A percentile compares a stretch with the other conserved stretches of the same genome.
Conservation (phyloP, 257 asterid genomes). For the Primulina tabacum region DNA sequence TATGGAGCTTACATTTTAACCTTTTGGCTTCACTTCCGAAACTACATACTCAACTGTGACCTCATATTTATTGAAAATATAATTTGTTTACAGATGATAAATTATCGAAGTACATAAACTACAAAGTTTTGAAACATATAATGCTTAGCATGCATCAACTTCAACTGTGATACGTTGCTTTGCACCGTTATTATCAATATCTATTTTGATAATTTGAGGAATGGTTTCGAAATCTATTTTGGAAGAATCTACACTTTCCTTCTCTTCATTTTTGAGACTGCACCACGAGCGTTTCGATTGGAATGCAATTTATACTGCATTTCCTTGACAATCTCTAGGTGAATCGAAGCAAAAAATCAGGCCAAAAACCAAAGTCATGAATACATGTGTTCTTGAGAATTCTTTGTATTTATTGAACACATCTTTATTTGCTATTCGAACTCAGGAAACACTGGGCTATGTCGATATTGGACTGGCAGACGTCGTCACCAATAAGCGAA, state of each 20-base stretch:
- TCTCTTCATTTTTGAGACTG: background rate
- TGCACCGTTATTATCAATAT: background rate
- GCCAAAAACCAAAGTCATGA: too few relatives aligned
- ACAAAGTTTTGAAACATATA: background rate
- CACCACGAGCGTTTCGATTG: background rate
- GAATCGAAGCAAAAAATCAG: background rate
- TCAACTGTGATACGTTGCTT: background rate
- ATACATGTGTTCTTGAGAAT: background rate
- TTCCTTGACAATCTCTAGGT: background rate
- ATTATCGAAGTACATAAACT: too few relatives aligned
- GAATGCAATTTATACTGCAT: background rate
- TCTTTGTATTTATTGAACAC: background rate
- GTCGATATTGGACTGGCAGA: conserved; percentile 50
- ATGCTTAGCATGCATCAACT: background rate
- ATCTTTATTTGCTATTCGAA: conserved; percentile 4
- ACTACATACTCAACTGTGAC: background rate
- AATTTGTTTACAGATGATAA: background rate
- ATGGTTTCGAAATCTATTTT: background rate
- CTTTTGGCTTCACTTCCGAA: background rate
- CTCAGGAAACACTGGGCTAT: conserved; percentile 58
- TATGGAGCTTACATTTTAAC: background rate
- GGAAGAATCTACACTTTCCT: background rate
- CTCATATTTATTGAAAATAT: background rate
- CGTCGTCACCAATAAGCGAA: conserved; percentile 52
- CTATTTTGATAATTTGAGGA: background rate